Conservation (phyloP, 2,329 filamentous ascomycete species). For the Helminthosporium solani region DNA sequence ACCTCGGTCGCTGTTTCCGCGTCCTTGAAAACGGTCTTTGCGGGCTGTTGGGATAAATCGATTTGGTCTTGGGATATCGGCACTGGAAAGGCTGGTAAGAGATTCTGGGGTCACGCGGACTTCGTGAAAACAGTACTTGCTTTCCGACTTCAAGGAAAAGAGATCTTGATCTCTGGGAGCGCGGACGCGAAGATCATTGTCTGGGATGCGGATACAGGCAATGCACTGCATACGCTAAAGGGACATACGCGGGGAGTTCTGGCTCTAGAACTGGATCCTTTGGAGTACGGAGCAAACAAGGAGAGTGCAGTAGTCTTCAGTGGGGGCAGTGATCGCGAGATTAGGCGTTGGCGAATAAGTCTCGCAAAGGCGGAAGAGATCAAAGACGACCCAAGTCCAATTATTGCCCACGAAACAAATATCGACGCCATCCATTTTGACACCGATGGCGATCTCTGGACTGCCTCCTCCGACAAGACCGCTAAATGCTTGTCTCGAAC, state of each 20-base stretch:
- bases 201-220: slow-evolving; percentile 72
- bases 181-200: slow-evolving; percentile 60
- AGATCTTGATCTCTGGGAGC: slow-evolving; percentile 52
- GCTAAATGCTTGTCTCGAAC: slow-evolving; percentile 74
- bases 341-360: slow-evolving; percentile 71
- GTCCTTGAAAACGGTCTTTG: slow-evolving; percentile 62
- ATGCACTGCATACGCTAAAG: slow-evolving; percentile 72
- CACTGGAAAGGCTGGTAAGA: slow-evolving; percentile 46
- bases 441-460: slow-evolving; percentile 76
- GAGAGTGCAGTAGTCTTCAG: slow-evolving; percentile 64
- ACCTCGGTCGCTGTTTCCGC: slow-evolving; percentile 38
- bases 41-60: slow-evolving; percentile 91
- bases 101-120: slow-evolving; percentile 77
- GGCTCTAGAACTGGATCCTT: slow-evolving; percentile 72
- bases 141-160: slow-evolving; percentile 58
- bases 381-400: slow-evolving; percentile 51
- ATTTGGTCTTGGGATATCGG: slow-evolving; percentile 78
- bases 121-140: slow-evolving; percentile 83
- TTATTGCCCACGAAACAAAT: slow-evolving; percentile 85
- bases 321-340: slow-evolving; percentile 63
- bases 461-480: slow-evolving; percentile 86
- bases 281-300: slow-evolving; percentile 20
- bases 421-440: slow-evolving; percentile 81
- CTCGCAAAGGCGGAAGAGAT: slow-evolving; percentile 22
- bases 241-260: slow-evolving; percentile 79